Evolutionary conservation across 2,329 filamentous ascomycete genomes (phyloP).

Genomic region (Magnaporthiopsis rhizophila): DNA sequence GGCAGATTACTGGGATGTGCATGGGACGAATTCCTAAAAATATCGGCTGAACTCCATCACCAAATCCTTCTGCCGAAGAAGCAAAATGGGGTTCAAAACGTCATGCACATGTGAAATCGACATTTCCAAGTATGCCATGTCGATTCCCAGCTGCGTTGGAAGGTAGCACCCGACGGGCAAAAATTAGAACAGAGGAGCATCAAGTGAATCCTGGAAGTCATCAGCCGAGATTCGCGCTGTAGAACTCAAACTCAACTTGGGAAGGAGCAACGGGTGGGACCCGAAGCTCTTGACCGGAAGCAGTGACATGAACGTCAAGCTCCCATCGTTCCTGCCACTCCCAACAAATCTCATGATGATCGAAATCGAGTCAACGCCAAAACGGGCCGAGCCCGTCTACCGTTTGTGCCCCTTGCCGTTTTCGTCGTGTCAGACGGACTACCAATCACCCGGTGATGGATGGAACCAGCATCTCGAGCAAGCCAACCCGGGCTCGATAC

Average conservation of each 20-base stretch:
- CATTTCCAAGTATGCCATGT: background rate
- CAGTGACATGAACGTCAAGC: too few species aligned
- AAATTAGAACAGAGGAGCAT: background rate
- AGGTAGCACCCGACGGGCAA: background rate
- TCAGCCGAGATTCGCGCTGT: too few species aligned
- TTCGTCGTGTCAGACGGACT: background rate
- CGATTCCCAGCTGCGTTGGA: background rate
- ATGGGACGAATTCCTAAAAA: constrained; percentile 1
- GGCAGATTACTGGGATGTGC: background rate
- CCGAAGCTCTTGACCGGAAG: too few species aligned
- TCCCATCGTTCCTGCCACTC: too few species aligned
- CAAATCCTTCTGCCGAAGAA: background rate
- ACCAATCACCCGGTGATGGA: background rate
- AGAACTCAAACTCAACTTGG: too few species aligned
- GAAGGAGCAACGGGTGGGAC: too few species aligned
- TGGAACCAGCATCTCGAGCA: background rate
- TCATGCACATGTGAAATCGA: background rate
- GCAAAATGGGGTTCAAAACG: background rate
- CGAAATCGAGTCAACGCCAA: background rate
- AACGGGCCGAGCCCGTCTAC: background rate
- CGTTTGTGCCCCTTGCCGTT: background rate
- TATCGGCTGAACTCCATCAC: background rate
- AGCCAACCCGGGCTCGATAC: too few species aligned
- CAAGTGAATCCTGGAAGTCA: too few species aligned
- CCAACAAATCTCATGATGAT: too few species aligned